A percentile compares a stretch with the other conserved stretches of the same genome.
Conservation (phyloP, 805 yeast species). For the Huiozyma sinensis region DNA sequence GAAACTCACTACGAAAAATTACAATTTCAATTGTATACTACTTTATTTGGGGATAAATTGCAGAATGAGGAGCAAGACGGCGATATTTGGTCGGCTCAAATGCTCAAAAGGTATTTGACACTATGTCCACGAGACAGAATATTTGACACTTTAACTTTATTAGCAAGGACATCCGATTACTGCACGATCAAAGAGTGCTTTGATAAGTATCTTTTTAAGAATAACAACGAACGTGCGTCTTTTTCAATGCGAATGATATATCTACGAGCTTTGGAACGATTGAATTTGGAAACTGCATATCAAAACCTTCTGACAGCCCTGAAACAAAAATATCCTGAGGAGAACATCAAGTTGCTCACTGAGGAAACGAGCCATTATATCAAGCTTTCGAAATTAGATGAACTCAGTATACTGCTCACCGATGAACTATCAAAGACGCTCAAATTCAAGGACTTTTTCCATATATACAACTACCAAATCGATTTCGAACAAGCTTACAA, state of each 20-base stretch:
- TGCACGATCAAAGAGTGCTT: slow-evolving; percentile 7
- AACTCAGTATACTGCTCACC: slow-evolving; percentile 37
- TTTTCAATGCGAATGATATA: slow-evolving; percentile 9
- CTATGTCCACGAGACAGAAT: slow-evolving; percentile 12
- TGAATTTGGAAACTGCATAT: slow-evolving; percentile 14
- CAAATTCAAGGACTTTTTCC: slow-evolving; percentile 52
- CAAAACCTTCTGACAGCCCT: slow-evolving; percentile 17
- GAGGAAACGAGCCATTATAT: slow-evolving; percentile 41
- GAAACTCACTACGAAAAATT: slow-evolving; percentile 10
- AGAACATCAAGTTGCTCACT: slow-evolving; percentile 38
- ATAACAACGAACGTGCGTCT: slow-evolving; percentile 6
- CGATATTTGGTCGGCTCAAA: slow-evolving; percentile 18
- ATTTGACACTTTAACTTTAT: slow-evolving; percentile 4
- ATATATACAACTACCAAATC: slow-evolving; percentile 50
- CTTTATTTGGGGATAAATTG: slow-evolving; percentile 3
- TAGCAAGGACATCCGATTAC: slow-evolving; percentile 15
- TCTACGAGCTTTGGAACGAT: slow-evolving; percentile 7
- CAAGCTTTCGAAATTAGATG: slow-evolving; percentile 21
- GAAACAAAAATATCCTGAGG: slow-evolving; percentile 43
- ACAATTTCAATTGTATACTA: slow-evolving; percentile 4
- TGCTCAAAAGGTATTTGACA: slow-evolving; percentile 15
- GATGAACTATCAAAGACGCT: slow-evolving; percentile 30
- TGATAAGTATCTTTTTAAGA: slow-evolving; percentile 7
- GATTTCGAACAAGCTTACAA: slow-evolving; percentile 35
- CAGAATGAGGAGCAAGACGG: neutral